Conservation (phyloP, 495 filamentous ascomycete species). For the Pyrenopolyporus hunteri region DNA sequence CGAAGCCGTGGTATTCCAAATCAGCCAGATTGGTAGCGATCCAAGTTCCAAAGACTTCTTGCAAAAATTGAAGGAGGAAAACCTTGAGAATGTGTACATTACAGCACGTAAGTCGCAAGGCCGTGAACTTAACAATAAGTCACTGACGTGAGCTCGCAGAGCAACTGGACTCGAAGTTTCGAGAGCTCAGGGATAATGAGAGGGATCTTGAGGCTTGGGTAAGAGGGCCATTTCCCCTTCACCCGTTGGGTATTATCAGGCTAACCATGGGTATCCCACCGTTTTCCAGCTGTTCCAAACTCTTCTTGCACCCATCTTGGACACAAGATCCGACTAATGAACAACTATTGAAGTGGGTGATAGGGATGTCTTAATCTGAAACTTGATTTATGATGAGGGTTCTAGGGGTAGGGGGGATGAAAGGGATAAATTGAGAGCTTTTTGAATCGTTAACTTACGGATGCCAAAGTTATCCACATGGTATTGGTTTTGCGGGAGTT, state of each 20-base stretch:
- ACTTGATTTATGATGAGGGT: background rate
- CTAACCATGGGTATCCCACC: background rate
- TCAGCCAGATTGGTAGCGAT: constrained; percentile 34
- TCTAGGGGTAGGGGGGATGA: background rate
- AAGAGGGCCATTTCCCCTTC: background rate
- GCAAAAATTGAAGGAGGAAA: constrained; percentile 23
- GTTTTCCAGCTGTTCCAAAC: constrained; percentile 22
- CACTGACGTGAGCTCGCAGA: constrained; percentile 5
- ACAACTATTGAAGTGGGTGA: background rate
- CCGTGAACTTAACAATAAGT: background rate
- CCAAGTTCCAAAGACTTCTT: constrained; percentile 19
- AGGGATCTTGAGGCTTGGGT: constrained; percentile 32
- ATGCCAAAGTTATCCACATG: background rate
- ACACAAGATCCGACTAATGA: constrained; percentile 1
- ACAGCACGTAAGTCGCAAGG: constrained; percentile 18
- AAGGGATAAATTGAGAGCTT: background rate
- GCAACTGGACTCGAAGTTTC: constrained; percentile 25
- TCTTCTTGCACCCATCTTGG: constrained; percentile 29
- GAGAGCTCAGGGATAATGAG: constrained; percentile 26
- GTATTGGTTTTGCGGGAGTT: background rate
- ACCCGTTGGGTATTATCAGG: no score
- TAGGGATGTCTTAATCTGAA: background rate
- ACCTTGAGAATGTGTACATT: constrained; percentile 33
- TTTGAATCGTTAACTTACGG: background rate
- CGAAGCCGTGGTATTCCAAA: constrained; percentile 32